phyloP scores from a whole-genome alignment of 805 yeast species.

The Yamadazyma kitorensis region DNA sequence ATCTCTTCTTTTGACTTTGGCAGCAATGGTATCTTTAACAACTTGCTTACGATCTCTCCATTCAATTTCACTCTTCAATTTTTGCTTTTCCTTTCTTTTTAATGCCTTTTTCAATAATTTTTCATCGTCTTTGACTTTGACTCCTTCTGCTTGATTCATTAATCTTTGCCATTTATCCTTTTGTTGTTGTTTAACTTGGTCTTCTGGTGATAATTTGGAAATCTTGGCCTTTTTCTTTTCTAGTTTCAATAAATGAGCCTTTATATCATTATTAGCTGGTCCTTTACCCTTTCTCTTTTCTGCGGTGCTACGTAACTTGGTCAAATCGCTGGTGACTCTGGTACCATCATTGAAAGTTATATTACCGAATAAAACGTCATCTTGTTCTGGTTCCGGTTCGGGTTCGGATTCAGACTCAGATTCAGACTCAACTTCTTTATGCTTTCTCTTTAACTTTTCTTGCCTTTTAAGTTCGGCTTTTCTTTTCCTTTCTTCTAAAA shows the following conservation, averaged over 20 bases:
- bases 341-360: conserved; percentile 82
- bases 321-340: conserved; percentile 70
- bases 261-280: conserved; percentile 79
- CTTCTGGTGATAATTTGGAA: conserved; percentile 55
- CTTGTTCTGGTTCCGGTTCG: conserved; percentile 29
- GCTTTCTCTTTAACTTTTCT: conserved; percentile 43
- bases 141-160: conserved; percentile 83
- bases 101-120: conserved; percentile 80
- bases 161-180: conserved; percentile 85
- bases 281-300: conserved; percentile 66
- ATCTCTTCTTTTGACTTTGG: conserved; percentile 83
- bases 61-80: conserved; percentile 82
- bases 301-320: conserved; percentile 45
- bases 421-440: conserved; percentile 41
- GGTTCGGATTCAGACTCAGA: conserved; percentile 31
- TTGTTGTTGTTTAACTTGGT: conserved; percentile 58
- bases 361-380: conserved; percentile 66
- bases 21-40: conserved; percentile 71
- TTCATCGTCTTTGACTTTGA: conserved; percentile 87
- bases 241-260: conserved; percentile 73
- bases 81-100: conserved; percentile 76
- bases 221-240: conserved; percentile 72
- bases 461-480: conserved; percentile 45
- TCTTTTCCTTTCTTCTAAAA: conserved; percentile 59
- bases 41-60: conserved; percentile 88